Conservation (phyloP, 345 rosid genomes). For the Eucalyptus lansdowneana region DNA sequence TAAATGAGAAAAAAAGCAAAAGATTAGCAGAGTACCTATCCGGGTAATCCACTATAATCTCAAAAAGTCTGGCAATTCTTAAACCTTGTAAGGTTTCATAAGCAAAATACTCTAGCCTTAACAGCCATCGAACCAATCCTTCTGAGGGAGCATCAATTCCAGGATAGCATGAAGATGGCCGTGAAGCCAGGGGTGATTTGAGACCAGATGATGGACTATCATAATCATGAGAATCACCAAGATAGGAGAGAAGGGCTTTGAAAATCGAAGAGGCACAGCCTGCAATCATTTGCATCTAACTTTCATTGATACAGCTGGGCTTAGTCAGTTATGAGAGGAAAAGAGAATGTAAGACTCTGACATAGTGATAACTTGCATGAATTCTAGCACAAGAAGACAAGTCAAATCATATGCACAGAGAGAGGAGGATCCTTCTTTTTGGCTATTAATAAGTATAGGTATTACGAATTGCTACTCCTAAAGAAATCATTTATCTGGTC, state of each 20-base stretch:
- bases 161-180: slow-evolving; percentile 28
- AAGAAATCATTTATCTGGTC: background rate
- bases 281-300: slow-evolving; percentile 8
- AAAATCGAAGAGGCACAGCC: slow-evolving; percentile 91
- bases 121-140: too few species aligned
- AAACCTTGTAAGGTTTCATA: too few species aligned
- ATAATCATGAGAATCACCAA: slow-evolving; percentile 47
- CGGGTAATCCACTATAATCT: too few species aligned
- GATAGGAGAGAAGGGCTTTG: slow-evolving; percentile 77
- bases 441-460: background rate
- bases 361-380: background rate
- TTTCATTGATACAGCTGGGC: background rate
- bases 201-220: slow-evolving; percentile 24
- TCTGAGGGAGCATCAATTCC: slow-evolving; percentile 30
- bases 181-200: slow-evolving; percentile 60
- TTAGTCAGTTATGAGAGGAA: background rate
- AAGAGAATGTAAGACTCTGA: background rate
- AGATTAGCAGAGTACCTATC: too few species aligned
- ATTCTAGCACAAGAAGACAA: background rate
- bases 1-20: too few species aligned
- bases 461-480: background rate
- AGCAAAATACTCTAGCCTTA: too few species aligned
- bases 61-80: too few species aligned
- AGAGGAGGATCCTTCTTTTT: background rate
- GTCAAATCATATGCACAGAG: background rate